Evolutionary conservation across 140 eudicot genomes (phyloP).

Genomic region (Erigeron philadelphicus): DNA sequence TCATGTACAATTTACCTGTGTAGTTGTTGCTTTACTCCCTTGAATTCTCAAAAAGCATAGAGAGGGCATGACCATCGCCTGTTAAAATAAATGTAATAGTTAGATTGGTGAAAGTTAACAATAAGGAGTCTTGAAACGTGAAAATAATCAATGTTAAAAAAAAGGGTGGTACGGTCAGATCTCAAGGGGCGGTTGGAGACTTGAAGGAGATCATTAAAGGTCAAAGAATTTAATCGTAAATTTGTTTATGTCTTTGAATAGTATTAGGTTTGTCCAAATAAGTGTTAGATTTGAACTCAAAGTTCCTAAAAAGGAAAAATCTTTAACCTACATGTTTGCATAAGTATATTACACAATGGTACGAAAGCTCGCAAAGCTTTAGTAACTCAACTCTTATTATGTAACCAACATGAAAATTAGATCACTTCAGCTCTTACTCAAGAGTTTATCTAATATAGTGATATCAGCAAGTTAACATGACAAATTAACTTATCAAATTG

Average conservation of each 20-base stretch:
- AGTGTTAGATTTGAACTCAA: no score
- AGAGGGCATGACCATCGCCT: slow-evolving; percentile 86
- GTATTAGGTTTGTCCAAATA: no score
- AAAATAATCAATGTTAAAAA: no score
- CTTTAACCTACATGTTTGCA: neutral
- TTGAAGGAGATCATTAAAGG: no score
- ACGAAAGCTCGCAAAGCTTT: neutral
- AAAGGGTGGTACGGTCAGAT: no score
- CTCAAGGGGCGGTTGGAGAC: no score
- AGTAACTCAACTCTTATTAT: neutral
- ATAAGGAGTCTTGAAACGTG: no score
- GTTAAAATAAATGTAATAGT: slow-evolving; percentile 6
- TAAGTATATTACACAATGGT: neutral
- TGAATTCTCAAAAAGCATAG: slow-evolving; percentile 60
- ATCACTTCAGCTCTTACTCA: neutral
- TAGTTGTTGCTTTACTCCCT: slow-evolving; percentile 59
- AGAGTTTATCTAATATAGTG: neutral
- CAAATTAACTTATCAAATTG: neutral
- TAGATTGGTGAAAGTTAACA: no score
- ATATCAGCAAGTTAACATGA: neutral
- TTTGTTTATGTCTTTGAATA: no score
- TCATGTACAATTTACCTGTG: slow-evolving; percentile 46
- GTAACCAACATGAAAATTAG: neutral
- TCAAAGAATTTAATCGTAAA: no score
- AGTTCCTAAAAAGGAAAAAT: neutral